Evolutionary conservation across 2,329 filamentous ascomycete genomes (phyloP), one percentile per base, ranked within the genome.

Genomic region (Dactylellina cionopaga): DNA sequence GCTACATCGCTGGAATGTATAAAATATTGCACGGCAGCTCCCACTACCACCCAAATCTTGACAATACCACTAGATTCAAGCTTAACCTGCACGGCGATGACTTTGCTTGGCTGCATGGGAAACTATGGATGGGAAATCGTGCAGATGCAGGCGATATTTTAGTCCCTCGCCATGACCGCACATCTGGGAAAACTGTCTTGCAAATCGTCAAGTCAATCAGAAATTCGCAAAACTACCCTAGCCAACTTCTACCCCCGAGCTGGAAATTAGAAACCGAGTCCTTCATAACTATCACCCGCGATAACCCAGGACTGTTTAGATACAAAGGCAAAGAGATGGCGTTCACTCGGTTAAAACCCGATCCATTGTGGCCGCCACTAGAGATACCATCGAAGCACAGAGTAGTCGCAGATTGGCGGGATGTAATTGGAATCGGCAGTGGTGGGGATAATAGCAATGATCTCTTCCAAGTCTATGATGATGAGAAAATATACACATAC

Each of bases 331-430:
- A 25, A 7, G 49, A 54, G 11, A 37, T 54, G 29, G 39, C 39
- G 39, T 54, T 54, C 10, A 17, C 29, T 13, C 49, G 49, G 1
- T 24, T 54, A 11, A 54, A 54, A 25, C 49, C 49, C 0, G 31
- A 54, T 33, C 49, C 49, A 2, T 33, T 54, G 5, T 54, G 31
- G 47, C 47, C 49, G 3, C 49, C 49, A 1, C 35, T 54, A 37
- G 49, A 54, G 17, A 25, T 54, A 24, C 49, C 49, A 24, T 54
- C 31, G 10, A 54, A 54, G 29, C 29, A 54, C 39, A 54, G 49
- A 6, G 39, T 33, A n/a, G 39, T 54, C 22, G 49, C 39, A n/a
- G 49, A 54, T 37, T 54, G 49, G 49, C 17, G 49, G 17, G 29
- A 54, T 54, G 27, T 33, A 7, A 25, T 24, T 10, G 47, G 47